Base-by-base conservation (phyloP, 2,329 filamentous ascomycete species). In the Colletotrichum eremochloae region DNA sequence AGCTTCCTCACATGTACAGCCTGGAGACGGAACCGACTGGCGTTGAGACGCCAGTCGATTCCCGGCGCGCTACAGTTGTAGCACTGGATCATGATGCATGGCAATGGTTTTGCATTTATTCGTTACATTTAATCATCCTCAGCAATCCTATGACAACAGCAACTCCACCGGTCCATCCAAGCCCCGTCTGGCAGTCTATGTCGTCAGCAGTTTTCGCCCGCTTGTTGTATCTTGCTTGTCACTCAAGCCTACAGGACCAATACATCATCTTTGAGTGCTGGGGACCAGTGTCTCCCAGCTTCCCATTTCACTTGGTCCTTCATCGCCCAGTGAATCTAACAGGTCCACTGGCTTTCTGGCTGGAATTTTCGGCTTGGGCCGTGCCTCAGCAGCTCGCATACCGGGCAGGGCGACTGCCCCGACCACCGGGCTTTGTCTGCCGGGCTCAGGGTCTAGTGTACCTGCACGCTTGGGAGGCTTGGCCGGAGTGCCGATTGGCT, bases 261-360 rank as follows among this genome's bases (percentile, higher is more conserved):
- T 52, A 20, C n/a, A 62, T 52, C 58, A 73, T 53, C 57, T 63
- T n/a, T 75, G 70, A 3, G 52, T 65, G 65, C 78, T 83, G 36
- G 88, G 88, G 77, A 87, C 87, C 76, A 90, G 76, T 5, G 87
- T 86, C 76, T 89, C 86, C 87, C 88, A 90, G 31, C 86, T 83
- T 15, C 85, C 84, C 79, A 89, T 81, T 48, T 85, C 86, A 3
- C 73, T 65, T 46, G 80, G 80, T n/a, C 76, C 79, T 29, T 80
- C 82, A 56, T 88, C 86, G 55, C 83, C 84, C 42, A 88, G 77
- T 57, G 88, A 82, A 73, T 88, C 88, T 24, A 88, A 77, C 55
- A 84, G 75, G 72, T 83, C 83, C 60, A 82, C 78, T 6, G 80
- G 78, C 15, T 67, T 68, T 44, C 67, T 71, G 18, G 63, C 66